phyloP scores from a whole-genome alignment of 2,329 filamentous ascomycete genomes.

The Aspergillus aculeatus region DNA sequence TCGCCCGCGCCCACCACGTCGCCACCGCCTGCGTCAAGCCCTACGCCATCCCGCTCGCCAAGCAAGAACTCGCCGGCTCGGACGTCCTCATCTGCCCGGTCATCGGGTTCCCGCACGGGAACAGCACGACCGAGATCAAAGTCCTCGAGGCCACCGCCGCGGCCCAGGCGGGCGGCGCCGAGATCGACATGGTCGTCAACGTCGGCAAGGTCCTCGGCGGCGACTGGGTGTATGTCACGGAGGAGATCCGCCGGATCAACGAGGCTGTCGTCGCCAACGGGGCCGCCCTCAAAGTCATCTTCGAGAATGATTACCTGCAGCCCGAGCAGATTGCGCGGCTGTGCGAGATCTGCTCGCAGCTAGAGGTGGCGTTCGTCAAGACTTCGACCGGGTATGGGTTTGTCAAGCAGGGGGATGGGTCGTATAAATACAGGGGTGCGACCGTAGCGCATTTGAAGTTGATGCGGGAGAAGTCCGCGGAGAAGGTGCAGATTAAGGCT shows the following conservation, averaged over 20 bases:
- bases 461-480: slow-evolving; percentile 51
- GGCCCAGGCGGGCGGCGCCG: slow-evolving; percentile 48
- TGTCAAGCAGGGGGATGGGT: slow-evolving; percentile 53
- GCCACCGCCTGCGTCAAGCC: slow-evolving; percentile 61
- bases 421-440: slow-evolving; percentile 56
- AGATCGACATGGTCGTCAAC: slow-evolving; percentile 62
- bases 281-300: slow-evolving; percentile 59
- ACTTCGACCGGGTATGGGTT: slow-evolving; percentile 63
- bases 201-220: slow-evolving; percentile 57
- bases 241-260: slow-evolving; percentile 55
- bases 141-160: slow-evolving; percentile 54
- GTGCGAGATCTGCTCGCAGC: slow-evolving; percentile 54
- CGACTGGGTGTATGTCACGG: slow-evolving; percentile 57
- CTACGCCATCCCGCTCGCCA: slow-evolving; percentile 53
- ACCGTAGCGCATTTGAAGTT: slow-evolving; percentile 53
- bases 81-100: slow-evolving; percentile 57
- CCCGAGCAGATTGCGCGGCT: slow-evolving; percentile 52
- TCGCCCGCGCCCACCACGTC: slow-evolving; percentile 50
- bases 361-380: slow-evolving; percentile 59
- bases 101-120: slow-evolving; percentile 62
- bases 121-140: slow-evolving; percentile 55
- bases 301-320: slow-evolving; percentile 59
- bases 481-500: slow-evolving; percentile 56
- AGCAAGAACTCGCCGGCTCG: slow-evolving; percentile 48
- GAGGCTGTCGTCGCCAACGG: slow-evolving; percentile 45